Evolutionary conservation across 257 asterid species (phyloP).

Genomic region (Jasminum sambac): DNA sequence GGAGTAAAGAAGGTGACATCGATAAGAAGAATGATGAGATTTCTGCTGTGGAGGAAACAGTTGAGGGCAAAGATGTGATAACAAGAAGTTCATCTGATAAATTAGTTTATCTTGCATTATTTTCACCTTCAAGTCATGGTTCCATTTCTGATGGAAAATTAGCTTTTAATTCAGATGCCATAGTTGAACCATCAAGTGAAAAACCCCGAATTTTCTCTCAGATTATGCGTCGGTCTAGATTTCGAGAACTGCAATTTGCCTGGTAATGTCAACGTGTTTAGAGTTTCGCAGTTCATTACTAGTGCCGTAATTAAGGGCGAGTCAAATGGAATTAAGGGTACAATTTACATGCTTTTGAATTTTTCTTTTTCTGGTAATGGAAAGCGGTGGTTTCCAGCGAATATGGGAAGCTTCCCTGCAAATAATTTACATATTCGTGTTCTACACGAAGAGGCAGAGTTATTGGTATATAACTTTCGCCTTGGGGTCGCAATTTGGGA

Average conservation of each 20-base stretch:
- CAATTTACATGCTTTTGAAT: slow-evolving; percentile 88
- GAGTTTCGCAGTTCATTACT: slow-evolving; percentile 62
- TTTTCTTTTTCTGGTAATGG: no score
- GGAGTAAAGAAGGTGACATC: slow-evolving; percentile 30
- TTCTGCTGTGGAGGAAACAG: slow-evolving; percentile 26
- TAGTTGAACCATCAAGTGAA: slow-evolving; percentile 26
- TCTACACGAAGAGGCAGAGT: no score
- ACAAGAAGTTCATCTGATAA: slow-evolving; percentile 27
- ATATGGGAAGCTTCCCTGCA: no score
- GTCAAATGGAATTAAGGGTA: slow-evolving; percentile 82
- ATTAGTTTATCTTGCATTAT: slow-evolving; percentile 20
- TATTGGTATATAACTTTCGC: no score
- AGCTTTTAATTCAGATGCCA: slow-evolving; percentile 27
- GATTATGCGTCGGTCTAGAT: slow-evolving; percentile 38
- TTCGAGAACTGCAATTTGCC: slow-evolving; percentile 74
- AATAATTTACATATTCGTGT: no score
- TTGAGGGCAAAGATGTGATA: slow-evolving; percentile 27
- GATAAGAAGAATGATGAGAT: slow-evolving; percentile 22
- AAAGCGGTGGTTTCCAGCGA: no score
- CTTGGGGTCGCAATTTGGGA: no score
- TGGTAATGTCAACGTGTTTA: slow-evolving; percentile 48
- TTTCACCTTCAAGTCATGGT: slow-evolving; percentile 47
- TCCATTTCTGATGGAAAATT: slow-evolving; percentile 26
- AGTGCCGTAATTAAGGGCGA: slow-evolving; percentile 78
- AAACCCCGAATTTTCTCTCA: slow-evolving; percentile 30